Conservation (phyloP, 148 eudicot genomes). For the Agrostemma githago region DNA sequence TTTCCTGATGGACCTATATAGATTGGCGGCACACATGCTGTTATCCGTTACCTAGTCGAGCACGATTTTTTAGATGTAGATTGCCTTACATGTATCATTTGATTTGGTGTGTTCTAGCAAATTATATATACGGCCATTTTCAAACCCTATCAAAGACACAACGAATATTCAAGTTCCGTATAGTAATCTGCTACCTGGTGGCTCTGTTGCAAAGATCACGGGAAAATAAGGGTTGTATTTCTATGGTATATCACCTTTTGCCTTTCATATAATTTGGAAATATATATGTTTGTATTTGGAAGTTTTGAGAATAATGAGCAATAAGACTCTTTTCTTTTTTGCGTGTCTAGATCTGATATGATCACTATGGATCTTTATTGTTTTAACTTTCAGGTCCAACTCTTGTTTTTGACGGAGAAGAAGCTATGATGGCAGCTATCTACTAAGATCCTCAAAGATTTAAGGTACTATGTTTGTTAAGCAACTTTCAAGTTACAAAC, state of each 20-base stretch:
- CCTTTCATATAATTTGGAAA: conserved; percentile 5
- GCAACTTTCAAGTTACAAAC: background rate
- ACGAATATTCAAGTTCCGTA: conserved; percentile 89
- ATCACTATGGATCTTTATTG: background rate
- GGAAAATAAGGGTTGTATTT: conserved; percentile 95
- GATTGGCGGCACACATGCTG: conserved; percentile 98
- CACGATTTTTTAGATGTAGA: conserved; percentile 80
- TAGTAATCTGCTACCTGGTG: conserved; percentile 96
- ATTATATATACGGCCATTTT: conserved; percentile 70
- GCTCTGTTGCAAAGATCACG: conserved; percentile 96
- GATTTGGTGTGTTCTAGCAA: conserved; percentile 45
- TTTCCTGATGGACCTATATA: conserved; percentile 17
- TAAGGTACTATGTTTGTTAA: conserved; percentile 40
- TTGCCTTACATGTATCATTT: conserved; percentile 72
- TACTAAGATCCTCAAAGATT: conserved; percentile 66
- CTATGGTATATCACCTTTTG: conserved; percentile 44
- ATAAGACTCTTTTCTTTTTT: background rate
- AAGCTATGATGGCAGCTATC: conserved; percentile 83
- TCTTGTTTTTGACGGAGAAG: conserved; percentile 94
- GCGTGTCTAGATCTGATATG: background rate
- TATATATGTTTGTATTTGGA: too few species aligned
- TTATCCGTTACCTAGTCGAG: conserved; percentile 74
- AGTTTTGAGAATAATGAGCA: background rate
- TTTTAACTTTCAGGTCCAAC: conserved; percentile 67
- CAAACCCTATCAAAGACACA: conserved; percentile 85